A percentile compares a stretch with the other conserved stretches of the same genome.
phyloP scores from a whole-genome alignment of 768 basidiomycete species.

The Strobilomyces dryophilus region DNA sequence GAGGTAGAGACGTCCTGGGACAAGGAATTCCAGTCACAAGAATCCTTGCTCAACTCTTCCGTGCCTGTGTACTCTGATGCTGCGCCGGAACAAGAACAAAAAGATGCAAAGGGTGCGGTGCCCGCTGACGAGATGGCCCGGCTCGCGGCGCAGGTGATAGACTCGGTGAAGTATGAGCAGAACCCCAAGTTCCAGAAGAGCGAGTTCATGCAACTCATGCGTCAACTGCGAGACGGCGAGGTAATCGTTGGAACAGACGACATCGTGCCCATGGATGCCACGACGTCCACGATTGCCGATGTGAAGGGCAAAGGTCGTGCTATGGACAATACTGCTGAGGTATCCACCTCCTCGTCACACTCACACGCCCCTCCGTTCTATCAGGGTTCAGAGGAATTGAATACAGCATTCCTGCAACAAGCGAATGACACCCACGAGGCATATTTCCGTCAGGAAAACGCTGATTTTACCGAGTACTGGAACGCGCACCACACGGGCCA shows the following conservation, averaged over 20 bases:
- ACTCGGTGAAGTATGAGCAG: constrained; percentile 67
- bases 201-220: constrained; percentile 83
- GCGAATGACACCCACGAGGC: constrained; percentile 50
- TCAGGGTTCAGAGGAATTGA: constrained; percentile 20
- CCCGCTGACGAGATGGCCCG: constrained; percentile 66
- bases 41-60: constrained; percentile 34
- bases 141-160: constrained; percentile 73
- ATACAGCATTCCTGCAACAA: constrained; percentile 17
- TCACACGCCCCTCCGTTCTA: constrained; percentile 6
- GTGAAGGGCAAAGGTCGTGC: constrained; percentile 69
- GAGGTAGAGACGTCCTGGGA: constrained; percentile 46
- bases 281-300: constrained; percentile 29
- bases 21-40: constrained; percentile 58
- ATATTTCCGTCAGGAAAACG: constrained; percentile 71
- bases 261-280: constrained; percentile 54
- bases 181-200: constrained; percentile 86
- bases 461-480: constrained; percentile 63
- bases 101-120: constrained; percentile 25
- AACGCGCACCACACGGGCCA: constrained; percentile 35
- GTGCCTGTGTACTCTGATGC: constrained; percentile 3
- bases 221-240: constrained; percentile 73
- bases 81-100: constrained; percentile 10
- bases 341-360: constrained; percentile 7
- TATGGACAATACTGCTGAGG: constrained; percentile 8
- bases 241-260: constrained; percentile 75